Conservation (phyloP, 805 yeast genomes). For the Metschnikowia similis region DNA sequence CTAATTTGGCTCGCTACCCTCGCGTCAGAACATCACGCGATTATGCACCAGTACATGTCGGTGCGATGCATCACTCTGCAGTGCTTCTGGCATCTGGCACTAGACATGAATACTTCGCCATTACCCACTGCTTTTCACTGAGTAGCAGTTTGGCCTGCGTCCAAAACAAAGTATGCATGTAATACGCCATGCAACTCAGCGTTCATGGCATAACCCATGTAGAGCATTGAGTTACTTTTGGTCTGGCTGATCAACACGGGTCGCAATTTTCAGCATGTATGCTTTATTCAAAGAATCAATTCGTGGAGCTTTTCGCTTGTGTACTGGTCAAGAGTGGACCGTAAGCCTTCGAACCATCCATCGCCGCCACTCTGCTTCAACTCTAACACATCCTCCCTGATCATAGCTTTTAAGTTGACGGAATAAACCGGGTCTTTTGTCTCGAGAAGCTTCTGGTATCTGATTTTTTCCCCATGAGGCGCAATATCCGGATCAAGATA, state of each 20-base stretch:
- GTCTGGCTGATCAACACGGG: too few species aligned
- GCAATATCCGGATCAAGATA: constrained; percentile 38
- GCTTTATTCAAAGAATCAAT: constrained; percentile 1
- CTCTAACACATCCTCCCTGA: constrained; percentile 28
- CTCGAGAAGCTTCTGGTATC: constrained; percentile 32
- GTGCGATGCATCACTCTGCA: constrained; percentile 8
- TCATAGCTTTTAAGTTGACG: constrained; percentile 44
- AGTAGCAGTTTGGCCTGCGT: too few species aligned
- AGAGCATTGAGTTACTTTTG: too few species aligned
- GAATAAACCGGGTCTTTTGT: constrained; percentile 34
- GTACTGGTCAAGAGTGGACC: constrained; percentile 34
- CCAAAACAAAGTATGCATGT: too few species aligned
- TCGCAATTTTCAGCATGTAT: not conserved
- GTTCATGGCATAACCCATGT: too few species aligned
- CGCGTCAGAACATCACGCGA: not conserved
- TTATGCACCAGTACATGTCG: not conserved
- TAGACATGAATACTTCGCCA: too few species aligned
- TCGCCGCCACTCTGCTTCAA: constrained; percentile 24
- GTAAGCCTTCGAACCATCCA: constrained; percentile 31
- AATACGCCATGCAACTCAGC: too few species aligned
- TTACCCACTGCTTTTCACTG: too few species aligned
- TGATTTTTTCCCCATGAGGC: constrained; percentile 39
- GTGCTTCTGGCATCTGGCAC: constrained; percentile 26
- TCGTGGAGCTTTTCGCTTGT: constrained; percentile 28
- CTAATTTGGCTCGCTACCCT: not conserved